phyloP scores from a whole-genome alignment of 2,329 filamentous ascomycete genomes.

The Coleophoma cylindrospora region DNA sequence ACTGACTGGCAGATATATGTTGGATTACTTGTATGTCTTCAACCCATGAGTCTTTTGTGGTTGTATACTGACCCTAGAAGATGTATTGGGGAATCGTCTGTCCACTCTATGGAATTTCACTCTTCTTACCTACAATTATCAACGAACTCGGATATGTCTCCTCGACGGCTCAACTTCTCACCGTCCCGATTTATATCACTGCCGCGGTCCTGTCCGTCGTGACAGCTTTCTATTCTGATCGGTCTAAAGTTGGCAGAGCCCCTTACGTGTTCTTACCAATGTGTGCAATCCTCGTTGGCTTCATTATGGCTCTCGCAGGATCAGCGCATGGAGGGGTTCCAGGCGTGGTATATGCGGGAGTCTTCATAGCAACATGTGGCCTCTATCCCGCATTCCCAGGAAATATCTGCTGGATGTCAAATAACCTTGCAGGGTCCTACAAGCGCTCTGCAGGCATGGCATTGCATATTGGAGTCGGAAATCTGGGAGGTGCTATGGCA shows the following conservation, averaged over 20 bases:
- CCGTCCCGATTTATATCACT: conserved; percentile 51
- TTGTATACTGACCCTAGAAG: conserved; percentile 36
- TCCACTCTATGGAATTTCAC: conserved; percentile 33
- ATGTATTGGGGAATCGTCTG: conserved; percentile 61
- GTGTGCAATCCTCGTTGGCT: conserved; percentile 49
- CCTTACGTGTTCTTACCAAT: conserved; percentile 53
- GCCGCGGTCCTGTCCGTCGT: conserved; percentile 54
- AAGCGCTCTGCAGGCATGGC: conserved; percentile 58
- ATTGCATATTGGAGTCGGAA: conserved; percentile 57
- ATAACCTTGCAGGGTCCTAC: conserved; percentile 51
- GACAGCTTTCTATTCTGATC: conserved; percentile 50
- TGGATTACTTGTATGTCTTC: conserved; percentile 4
- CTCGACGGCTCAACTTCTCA: conserved; percentile 37
- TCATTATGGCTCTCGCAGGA: conserved; percentile 40
- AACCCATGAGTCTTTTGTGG: not conserved
- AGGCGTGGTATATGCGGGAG: conserved; percentile 38
- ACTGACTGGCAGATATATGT: conserved; percentile 40
- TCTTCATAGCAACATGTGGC: conserved; percentile 38
- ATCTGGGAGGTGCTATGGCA: conserved; percentile 59
- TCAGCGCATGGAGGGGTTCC: conserved; percentile 26
- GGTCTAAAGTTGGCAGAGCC: conserved; percentile 36
- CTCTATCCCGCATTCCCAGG: conserved; percentile 39
- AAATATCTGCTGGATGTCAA: conserved; percentile 49
- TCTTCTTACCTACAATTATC: conserved; percentile 35
- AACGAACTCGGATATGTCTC: conserved; percentile 47